Conservation (phyloP, 441 rosid species). For the Euphorbia neoarborescens region DNA sequence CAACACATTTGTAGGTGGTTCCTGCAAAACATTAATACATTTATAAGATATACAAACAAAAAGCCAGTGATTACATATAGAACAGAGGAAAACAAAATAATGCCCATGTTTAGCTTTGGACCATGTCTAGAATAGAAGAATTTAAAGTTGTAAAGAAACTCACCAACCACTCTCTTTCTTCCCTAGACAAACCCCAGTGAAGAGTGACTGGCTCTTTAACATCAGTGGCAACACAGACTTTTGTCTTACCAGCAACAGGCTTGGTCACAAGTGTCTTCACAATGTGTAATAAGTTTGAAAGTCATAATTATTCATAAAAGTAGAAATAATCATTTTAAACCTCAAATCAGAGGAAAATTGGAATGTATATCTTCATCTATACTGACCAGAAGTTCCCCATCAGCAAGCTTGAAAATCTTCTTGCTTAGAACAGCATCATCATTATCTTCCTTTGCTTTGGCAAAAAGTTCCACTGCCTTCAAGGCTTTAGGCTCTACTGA, state of each 20-base stretch:
- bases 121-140: neutral
- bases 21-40: slow-evolving; percentile 49
- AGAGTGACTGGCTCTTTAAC: slow-evolving; percentile 58
- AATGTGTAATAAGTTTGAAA: slow-evolving; percentile 18
- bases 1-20: slow-evolving; percentile 53
- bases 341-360: slow-evolving; percentile 8
- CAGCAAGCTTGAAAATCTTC: slow-evolving; percentile 61
- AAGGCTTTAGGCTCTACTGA: slow-evolving; percentile 45
- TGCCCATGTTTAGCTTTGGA: slow-evolving; percentile 16
- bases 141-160: slow-evolving; percentile 27
- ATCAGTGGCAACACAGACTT: slow-evolving; percentile 66
- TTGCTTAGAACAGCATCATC: slow-evolving; percentile 48
- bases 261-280: slow-evolving; percentile 68
- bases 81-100: slow-evolving; percentile 15
- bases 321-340: slow-evolving; percentile 13
- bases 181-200: slow-evolving; percentile 93
- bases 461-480: slow-evolving; percentile 54
- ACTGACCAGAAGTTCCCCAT: slow-evolving; percentile 69
- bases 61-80: slow-evolving; percentile 15
- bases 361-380: slow-evolving; percentile 6
- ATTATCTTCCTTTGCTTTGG: slow-evolving; percentile 51
- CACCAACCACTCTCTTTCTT: slow-evolving; percentile 89
- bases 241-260: slow-evolving; percentile 48
- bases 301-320: slow-evolving; percentile 16
- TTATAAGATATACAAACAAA: slow-evolving; percentile 15